These are phyloP conservation scores for Glaciozyma martinii DNA, from an alignment of 768 basidiomycete genomes.

Conservation along the genomic window DNA sequence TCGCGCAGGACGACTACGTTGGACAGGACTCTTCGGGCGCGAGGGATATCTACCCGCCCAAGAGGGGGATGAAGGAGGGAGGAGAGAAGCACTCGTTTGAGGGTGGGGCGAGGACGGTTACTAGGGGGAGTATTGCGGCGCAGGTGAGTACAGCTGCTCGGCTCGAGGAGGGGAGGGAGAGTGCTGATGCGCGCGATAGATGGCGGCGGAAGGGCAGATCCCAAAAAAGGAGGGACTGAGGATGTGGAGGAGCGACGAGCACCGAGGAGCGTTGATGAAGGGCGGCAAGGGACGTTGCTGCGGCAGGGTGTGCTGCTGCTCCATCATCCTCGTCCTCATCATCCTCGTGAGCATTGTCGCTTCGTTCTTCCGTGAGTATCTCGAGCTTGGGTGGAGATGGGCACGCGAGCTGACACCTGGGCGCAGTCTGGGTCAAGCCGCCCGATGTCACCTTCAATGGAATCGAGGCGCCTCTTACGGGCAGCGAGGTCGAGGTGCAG, in stretches of 20 bases:
- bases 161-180: not conserved
- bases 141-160: conserved; percentile 13
- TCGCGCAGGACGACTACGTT: not conserved
- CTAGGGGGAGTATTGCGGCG: conserved; percentile 27
- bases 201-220: conserved; percentile 36
- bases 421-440: conserved; percentile 35
- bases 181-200: not conserved
- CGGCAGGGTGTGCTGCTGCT: conserved; percentile 33
- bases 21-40: not conserved
- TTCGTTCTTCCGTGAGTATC: conserved; percentile 32
- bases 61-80: not conserved
- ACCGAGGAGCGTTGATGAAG: conserved; percentile 28
- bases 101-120: conserved; percentile 14
- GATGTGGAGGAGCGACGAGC: conserved; percentile 36
- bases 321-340: conserved; percentile 31
- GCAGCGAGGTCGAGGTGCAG: conserved; percentile 20
- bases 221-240: conserved; percentile 35
- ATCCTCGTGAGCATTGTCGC: conserved; percentile 34
- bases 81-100: not conserved
- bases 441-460: conserved; percentile 35
- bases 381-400: not conserved
- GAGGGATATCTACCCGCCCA: conserved; percentile 8
- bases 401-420: not conserved
- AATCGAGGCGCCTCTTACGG: conserved; percentile 27
- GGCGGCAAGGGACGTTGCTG: conserved; percentile 28